Percentiles rank a stretch among this genome's conserved stretches.
Conservation (phyloP, 768 basidiomycete genomes). For the Asterophora lycoperdoides region DNA sequence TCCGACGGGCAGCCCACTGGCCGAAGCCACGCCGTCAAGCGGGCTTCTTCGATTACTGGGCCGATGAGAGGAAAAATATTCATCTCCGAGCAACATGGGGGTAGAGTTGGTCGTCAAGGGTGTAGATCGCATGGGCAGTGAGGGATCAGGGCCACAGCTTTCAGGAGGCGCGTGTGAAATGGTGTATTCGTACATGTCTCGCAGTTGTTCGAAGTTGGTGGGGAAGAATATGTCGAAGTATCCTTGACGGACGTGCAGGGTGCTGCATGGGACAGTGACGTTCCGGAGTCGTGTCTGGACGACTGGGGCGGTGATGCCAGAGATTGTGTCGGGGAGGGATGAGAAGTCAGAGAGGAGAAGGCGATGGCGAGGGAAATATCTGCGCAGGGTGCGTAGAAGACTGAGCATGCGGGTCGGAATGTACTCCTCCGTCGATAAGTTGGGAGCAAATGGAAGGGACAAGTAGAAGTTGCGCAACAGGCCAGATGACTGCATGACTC, state of each 20-base stretch:
- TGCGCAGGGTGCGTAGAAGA: constrained; percentile 78
- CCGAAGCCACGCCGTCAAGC: constrained; percentile 65
- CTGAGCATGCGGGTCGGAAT: constrained; percentile 87
- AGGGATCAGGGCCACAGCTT: constrained; percentile 22
- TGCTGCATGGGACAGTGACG: constrained; percentile 83
- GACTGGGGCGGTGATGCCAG: constrained; percentile 78
- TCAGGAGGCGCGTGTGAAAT: constrained; percentile 53
- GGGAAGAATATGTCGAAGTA: constrained; percentile 99
- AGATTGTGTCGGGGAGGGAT: constrained; percentile 79
- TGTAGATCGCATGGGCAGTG: constrained; percentile 38
- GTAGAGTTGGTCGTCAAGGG: constrained; percentile 50
- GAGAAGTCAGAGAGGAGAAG: constrained; percentile 93
- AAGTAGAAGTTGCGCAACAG: constrained; percentile 61
- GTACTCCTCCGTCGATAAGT: constrained; percentile 83
- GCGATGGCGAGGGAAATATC: constrained; percentile 88
- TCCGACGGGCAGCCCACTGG: constrained; percentile 75
- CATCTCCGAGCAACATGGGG: constrained; percentile 47
- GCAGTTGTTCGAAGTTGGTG: constrained; percentile 77
- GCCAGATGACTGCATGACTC: constrained; percentile 49
- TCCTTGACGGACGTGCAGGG: constrained; percentile 88
- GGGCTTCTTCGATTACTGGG: constrained; percentile 56
- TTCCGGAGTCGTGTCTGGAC: constrained; percentile 91
- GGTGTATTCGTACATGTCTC: constrained; percentile 87
- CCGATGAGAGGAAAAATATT: constrained; percentile 70
- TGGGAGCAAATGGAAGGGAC: constrained; percentile 83